A percentile compares a stretch with the other conserved stretches of the same genome.
Conservation (phyloP, 768 basidiomycete species). For the Boletellus sp. region DNA sequence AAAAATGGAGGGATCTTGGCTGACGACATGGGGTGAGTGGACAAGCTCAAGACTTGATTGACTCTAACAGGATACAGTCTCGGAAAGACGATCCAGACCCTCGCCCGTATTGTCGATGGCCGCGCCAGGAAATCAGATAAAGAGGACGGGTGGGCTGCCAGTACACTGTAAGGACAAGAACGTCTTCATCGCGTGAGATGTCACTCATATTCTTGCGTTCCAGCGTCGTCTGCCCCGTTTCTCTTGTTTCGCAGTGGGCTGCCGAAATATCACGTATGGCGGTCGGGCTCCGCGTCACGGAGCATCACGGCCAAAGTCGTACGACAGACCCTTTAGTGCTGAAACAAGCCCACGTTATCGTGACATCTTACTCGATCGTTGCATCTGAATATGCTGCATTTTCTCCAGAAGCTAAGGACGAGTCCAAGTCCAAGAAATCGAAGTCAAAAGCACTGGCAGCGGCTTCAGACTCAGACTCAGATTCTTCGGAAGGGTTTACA, state of each 20-base stretch:
- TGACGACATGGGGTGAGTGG: conserved; percentile 79
- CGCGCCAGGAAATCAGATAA: conserved; percentile 65
- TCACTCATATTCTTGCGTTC: neutral
- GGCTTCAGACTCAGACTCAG: conserved; percentile 30
- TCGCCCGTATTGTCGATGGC: conserved; percentile 84
- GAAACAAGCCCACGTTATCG: conserved; percentile 60
- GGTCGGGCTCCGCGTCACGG: conserved; percentile 59
- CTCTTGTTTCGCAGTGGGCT: conserved; percentile 89
- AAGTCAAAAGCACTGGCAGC: conserved; percentile 30
- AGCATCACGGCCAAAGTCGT: conserved; percentile 79
- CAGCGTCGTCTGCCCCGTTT: conserved; percentile 85
- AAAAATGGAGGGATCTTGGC: conserved; percentile 85
- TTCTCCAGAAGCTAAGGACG: conserved; percentile 49
- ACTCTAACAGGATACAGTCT: conserved; percentile 42
- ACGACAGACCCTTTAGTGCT: conserved; percentile 60
- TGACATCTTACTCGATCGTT: conserved; percentile 86
- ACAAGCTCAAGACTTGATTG: neutral
- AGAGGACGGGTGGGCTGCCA: conserved; percentile 64
- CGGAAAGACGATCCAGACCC: conserved; percentile 89
- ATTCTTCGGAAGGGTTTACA: conserved; percentile 41
- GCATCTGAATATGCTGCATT: conserved; percentile 71
- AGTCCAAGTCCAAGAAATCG: conserved; percentile 45
- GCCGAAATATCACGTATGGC: conserved; percentile 76
- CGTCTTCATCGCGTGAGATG: neutral
- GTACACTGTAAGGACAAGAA: conserved; percentile 57